Conservation (phyloP, 2,329 filamentous ascomycete genomes). For the Ceratocystis eucalypticola region DNA sequence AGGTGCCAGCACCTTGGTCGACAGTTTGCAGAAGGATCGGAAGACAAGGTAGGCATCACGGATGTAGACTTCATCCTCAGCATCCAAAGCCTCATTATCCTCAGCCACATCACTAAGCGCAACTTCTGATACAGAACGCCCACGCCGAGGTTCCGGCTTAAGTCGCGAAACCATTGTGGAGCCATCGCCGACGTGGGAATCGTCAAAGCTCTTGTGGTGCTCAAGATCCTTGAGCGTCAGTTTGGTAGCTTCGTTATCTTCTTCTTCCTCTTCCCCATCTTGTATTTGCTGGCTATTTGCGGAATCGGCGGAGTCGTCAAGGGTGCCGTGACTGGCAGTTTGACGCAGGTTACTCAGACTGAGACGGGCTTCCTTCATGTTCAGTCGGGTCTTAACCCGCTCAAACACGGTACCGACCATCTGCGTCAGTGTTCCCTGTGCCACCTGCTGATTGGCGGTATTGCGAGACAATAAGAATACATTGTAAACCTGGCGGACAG, state of each 20-base stretch:
- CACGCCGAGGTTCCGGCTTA: constrained; percentile 33
- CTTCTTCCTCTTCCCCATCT: constrained; percentile 29
- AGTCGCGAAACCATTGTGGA: constrained; percentile 54
- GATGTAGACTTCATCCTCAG: constrained; percentile 90
- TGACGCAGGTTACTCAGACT: constrained; percentile 41
- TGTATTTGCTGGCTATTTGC: constrained; percentile 28
- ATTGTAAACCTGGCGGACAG: constrained; percentile 96
- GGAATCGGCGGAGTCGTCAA: constrained; percentile 27
- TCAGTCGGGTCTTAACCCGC: constrained; percentile 71
- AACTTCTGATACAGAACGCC: constrained; percentile 40
- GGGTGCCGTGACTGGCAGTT: constrained; percentile 39
- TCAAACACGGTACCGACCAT: constrained; percentile 99
- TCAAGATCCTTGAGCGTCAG: constrained; percentile 55
- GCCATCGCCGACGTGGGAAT: constrained; percentile 52
- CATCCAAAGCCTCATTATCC: constrained; percentile 48
- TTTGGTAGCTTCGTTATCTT: constrained; percentile 33
- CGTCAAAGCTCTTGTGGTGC: constrained; percentile 54
- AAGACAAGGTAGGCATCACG: constrained; percentile 96
- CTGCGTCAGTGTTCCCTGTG: constrained; percentile 90
- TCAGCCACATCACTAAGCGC: constrained; percentile 41
- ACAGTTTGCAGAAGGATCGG: constrained; percentile 92
- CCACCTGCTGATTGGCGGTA: constrained; percentile 89
- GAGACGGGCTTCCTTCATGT: constrained; percentile 70
- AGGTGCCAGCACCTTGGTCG: constrained; percentile 75
- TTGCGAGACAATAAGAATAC: constrained; percentile 93